These are phyloP conservation scores for Xenoacremonium recifei DNA, from an alignment of 2,329 filamentous ascomycete species.

Conservation along the genomic window DNA sequence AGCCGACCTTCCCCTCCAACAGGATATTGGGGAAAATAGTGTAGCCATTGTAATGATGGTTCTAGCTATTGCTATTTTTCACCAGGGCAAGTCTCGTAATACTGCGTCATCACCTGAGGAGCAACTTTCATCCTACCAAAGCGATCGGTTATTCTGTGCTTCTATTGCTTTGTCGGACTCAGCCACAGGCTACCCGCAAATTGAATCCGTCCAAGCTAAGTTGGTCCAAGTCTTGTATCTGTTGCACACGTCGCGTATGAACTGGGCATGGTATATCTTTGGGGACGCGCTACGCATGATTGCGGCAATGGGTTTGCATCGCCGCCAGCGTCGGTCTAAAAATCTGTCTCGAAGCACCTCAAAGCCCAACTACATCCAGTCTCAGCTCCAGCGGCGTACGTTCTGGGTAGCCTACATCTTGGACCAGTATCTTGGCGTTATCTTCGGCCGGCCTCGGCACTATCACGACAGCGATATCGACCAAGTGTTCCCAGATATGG, in stretches of 20 bases:
- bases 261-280: slow-evolving; percentile 24
- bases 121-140: slow-evolving; percentile 22
- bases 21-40: slow-evolving; percentile 41
- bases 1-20: slow-evolving; percentile 33
- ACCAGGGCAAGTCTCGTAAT: slow-evolving; percentile 43
- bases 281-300: slow-evolving; percentile 19
- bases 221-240: slow-evolving; percentile 22
- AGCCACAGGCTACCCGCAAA: slow-evolving; percentile 24
- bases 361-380: slow-evolving; percentile 37
- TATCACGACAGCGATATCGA: slow-evolving; percentile 64
- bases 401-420: slow-evolving; percentile 62
- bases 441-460: slow-evolving; percentile 57
- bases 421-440: slow-evolving; percentile 62
- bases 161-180: slow-evolving; percentile 17
- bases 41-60: slow-evolving; percentile 47
- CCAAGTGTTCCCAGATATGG: slow-evolving; percentile 51
- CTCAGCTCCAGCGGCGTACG: slow-evolving; percentile 52
- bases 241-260: slow-evolving; percentile 20
- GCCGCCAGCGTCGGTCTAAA: slow-evolving; percentile 9
- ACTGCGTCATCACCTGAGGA: too few relatives aligned
- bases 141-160: slow-evolving; percentile 25
- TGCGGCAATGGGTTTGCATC: slow-evolving; percentile 18
- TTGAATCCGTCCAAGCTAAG: slow-evolving; percentile 21
- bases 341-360: slow-evolving; percentile 2
- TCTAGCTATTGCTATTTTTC: slow-evolving; percentile 47